phyloP scores from a whole-genome alignment of 805 yeast genomes.

The Wickerhamomyces hampshirensis region DNA sequence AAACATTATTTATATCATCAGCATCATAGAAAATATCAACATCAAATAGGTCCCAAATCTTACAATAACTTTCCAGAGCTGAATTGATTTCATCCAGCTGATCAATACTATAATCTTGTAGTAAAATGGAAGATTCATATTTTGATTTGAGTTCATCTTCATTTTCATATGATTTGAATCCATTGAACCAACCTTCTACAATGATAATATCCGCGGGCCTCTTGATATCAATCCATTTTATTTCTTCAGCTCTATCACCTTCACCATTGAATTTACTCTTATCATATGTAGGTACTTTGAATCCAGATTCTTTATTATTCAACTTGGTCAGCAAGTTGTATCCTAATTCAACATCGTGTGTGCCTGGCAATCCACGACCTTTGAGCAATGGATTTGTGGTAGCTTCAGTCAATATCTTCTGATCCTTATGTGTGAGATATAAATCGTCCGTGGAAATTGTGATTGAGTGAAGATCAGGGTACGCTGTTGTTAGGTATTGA shows the following conservation, averaged over 20 bases:
- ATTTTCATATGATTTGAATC: slow-evolving; percentile 47
- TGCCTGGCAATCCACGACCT: slow-evolving; percentile 92
- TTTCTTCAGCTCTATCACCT: slow-evolving; percentile 62
- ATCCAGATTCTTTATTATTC: slow-evolving; percentile 21
- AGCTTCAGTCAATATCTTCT: slow-evolving; percentile 38
- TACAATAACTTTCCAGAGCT: slow-evolving; percentile 43
- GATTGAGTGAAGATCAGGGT: slow-evolving; percentile 35
- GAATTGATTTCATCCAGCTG: slow-evolving; percentile 43
- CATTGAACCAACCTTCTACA: slow-evolving; percentile 94
- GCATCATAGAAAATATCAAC: slow-evolving; percentile 61
- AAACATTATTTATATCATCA: slow-evolving; percentile 54
- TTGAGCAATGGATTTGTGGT: slow-evolving; percentile 50
- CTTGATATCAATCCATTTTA: slow-evolving; percentile 32
- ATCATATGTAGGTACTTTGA: slow-evolving; percentile 66
- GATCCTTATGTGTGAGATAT: slow-evolving; percentile 65
- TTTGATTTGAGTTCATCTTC: slow-evolving; percentile 18
- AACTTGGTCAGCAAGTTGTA: slow-evolving; percentile 30
- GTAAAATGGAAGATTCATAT: slow-evolving; percentile 17
- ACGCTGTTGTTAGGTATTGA: slow-evolving; percentile 27
- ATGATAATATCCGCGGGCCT: slow-evolving; percentile 58
- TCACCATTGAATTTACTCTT: slow-evolving; percentile 66
- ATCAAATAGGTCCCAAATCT: slow-evolving; percentile 55
- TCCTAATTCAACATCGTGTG: slow-evolving; percentile 61
- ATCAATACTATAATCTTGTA: slow-evolving; percentile 25
- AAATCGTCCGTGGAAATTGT: slow-evolving; percentile 82